Evolutionary conservation across 306 rosid species (phyloP).

Genomic region (Cucumis sativus): DNA sequence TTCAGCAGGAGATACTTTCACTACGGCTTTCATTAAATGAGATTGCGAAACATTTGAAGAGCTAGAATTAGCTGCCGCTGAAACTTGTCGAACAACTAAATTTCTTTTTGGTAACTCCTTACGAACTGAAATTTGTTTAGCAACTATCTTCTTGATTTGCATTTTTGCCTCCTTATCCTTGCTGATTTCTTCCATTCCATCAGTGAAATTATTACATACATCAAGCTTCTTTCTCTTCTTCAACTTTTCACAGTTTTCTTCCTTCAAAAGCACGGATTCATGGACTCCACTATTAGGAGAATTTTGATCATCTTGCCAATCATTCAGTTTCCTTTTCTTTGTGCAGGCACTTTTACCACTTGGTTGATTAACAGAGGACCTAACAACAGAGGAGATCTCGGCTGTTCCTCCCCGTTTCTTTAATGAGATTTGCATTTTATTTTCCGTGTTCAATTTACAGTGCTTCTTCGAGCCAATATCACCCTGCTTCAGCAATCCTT

Average conservation of each 20-base stretch:
- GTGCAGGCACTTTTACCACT: conserved; percentile 17
- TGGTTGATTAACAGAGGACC: conserved; percentile 15
- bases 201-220: conserved; percentile 18
- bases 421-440: conserved; percentile 21
- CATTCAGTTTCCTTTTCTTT: conserved; percentile 50
- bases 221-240: conserved; percentile 29
- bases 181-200: conserved; percentile 15
- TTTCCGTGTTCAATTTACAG: conserved; percentile 9
- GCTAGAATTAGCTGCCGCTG: conserved; percentile 52
- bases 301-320: conserved; percentile 31
- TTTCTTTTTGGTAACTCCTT: conserved; percentile 28
- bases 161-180: conserved; percentile 22
- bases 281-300: conserved; percentile 18
- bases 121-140: conserved; percentile 24
- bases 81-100: conserved; percentile 26
- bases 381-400: conserved; percentile 24
- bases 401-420: conserved; percentile 30
- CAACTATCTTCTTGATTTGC: conserved; percentile 20
- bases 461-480: conserved; percentile 31
- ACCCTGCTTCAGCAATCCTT: conserved; percentile 26
- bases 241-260: conserved; percentile 29
- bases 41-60: conserved; percentile 67
- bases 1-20: conserved; percentile 54
- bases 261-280: conserved; percentile 21
- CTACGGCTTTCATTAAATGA: conserved; percentile 31